phyloP scores from a whole-genome alignment of 441 rosid species.

The Aquilaria agallochum region DNA sequence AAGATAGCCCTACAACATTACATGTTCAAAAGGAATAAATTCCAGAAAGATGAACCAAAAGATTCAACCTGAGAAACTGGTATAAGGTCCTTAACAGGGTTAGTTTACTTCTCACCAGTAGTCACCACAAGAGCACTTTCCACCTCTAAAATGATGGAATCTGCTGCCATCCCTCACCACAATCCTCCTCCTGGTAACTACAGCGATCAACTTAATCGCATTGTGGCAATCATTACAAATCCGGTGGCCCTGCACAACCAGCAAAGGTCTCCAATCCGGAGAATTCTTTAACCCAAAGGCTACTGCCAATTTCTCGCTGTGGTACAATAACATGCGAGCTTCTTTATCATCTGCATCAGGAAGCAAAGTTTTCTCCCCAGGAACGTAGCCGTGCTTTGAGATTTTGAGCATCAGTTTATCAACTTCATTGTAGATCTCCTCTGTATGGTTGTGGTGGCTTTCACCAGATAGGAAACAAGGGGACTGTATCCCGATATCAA shows the following conservation, averaged over 20 bases:
- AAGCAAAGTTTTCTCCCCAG: slow-evolving; percentile 45
- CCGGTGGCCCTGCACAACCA: slow-evolving; percentile 81
- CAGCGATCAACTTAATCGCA: slow-evolving; percentile 59
- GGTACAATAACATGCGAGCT: slow-evolving; percentile 36
- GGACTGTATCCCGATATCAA: slow-evolving; percentile 52
- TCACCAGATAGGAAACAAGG: slow-evolving; percentile 72
- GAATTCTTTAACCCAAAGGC: slow-evolving; percentile 74
- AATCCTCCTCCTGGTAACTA: slow-evolving; percentile 52
- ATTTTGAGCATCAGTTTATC: slow-evolving; percentile 64
- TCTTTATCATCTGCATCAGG: slow-evolving; percentile 79
- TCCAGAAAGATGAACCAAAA: no score
- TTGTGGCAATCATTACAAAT: slow-evolving; percentile 80
- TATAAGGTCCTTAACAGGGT: no score
- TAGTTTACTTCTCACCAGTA: slow-evolving; percentile 60
- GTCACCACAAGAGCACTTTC: slow-evolving; percentile 85
- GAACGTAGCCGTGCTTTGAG: slow-evolving; percentile 44
- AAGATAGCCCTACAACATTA: no score
- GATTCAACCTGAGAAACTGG: no score
- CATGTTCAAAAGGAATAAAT: no score
- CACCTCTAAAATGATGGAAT: slow-evolving; percentile 76
- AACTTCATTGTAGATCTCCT: slow-evolving; percentile 64
- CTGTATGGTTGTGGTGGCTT: slow-evolving; percentile 43
- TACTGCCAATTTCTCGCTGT: slow-evolving; percentile 82
- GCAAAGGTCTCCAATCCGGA: slow-evolving; percentile 51
- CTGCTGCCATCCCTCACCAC: slow-evolving; percentile 83